Base-by-base conservation (phyloP, 2,329 filamentous ascomycete genomes). In the Leptographium galeiforme region DNA sequence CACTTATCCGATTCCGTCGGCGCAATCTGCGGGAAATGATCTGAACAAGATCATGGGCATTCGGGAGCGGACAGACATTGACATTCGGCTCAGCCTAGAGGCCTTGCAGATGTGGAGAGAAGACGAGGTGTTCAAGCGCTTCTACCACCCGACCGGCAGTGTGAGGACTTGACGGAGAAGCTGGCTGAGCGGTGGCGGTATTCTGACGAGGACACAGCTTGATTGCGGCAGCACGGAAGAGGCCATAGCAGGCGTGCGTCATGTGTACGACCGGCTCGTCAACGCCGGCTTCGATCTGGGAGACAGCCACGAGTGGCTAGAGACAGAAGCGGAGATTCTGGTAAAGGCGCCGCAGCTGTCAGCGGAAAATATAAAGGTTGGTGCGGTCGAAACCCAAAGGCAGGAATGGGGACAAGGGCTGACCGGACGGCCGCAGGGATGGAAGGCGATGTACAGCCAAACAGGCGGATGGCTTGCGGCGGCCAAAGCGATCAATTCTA, bases 101-200 rank as follows among this genome's bases (percentile, higher is more conserved):
- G 65, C 66, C 16, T 53, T 61, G 4, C 61, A 66, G 6, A 67
- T 67, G 65, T 74, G 72, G 72, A 66, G 58, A 18, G 63, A 67
- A 36, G 71, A 74, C 12, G 38, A 40, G 32, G 45, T 55, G 10
- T 82, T 81, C 63, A 71, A 82, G 61, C 66, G 69, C n/a, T 69
- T 67, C 1, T 68, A 65, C 0, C 82, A 81, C 56, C 50, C 51
- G 30, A 54, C 53, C 2, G 53, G 53, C n/a, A 34, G 48, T 18
- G 52, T 54, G n/a, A 5, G 34, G 45, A 2, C 4, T 25, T 25
- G 25, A 25, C 25, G 2, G 25, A 25, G 25, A 25, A 25, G 25
- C 25, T 25, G 25, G 25, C 25, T 25, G 25, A 25, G 5, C 25
- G 25, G 25, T 5, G 25, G 25, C 25, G 25, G 25, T 5, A 25